phyloP scores from a whole-genome alignment of 1,284 basidiomycete species.

The Bjerkandera adusta region DNA sequence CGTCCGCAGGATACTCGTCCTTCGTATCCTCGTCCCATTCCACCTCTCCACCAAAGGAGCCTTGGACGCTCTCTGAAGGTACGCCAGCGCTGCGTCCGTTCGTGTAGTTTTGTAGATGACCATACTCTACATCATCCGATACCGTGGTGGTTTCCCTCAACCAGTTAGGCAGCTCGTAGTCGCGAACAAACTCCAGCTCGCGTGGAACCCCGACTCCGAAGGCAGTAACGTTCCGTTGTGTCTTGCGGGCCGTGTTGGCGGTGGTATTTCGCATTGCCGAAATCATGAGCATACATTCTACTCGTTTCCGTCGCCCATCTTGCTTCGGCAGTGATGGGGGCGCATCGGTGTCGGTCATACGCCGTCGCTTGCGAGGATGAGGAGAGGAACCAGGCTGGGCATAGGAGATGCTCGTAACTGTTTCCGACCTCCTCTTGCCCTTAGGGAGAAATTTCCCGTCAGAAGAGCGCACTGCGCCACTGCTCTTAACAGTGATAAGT shows the following conservation, averaged over 20 bases:
- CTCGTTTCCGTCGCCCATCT: too few species aligned
- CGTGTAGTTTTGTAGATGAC: background rate
- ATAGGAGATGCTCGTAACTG: too few species aligned
- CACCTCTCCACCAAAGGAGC: background rate
- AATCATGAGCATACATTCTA: conserved; percentile 41
- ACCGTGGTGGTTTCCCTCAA: conserved; percentile 27
- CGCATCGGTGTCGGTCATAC: too few species aligned
- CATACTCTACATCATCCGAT: conserved; percentile 14
- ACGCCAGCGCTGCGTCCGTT: background rate
- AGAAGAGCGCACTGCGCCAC: too few species aligned
- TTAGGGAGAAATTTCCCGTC: too few species aligned
- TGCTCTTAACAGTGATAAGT: too few species aligned
- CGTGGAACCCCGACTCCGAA: conserved; percentile 54
- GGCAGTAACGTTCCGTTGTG: conserved; percentile 49
- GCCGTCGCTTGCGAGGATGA: too few species aligned
- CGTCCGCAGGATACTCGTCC: background rate
- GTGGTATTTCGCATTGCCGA: conserved; percentile 48
- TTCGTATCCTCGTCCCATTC: background rate
- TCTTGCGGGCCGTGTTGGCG: conserved; percentile 44
- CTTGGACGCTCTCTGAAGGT: background rate
- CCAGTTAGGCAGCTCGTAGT: conserved; percentile 49
- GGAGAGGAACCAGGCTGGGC: too few species aligned
- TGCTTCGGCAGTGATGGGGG: too few species aligned
- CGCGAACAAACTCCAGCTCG: conserved; percentile 42
- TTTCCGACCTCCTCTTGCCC: too few species aligned